These are phyloP conservation scores for Aspergillus fructus DNA, from an alignment of 2,329 filamentous ascomycete genomes.

Conservation along the genomic window DNA sequence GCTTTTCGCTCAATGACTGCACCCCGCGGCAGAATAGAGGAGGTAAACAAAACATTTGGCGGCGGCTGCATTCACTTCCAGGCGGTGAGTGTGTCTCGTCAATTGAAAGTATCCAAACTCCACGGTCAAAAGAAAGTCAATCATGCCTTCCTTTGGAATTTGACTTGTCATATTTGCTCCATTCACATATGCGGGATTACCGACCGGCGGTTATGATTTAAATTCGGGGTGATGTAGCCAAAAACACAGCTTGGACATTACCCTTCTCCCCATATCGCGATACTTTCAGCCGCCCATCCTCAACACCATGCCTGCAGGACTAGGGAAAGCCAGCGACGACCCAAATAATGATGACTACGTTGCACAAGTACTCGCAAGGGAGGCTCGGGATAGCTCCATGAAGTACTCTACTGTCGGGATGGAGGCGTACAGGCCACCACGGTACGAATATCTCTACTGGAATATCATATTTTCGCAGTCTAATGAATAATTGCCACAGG, in stretches of 20 bases:
- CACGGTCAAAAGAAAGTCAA: background rate
- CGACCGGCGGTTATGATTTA: background rate
- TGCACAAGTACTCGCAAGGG: constrained; percentile 73
- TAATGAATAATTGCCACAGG: constrained; percentile 41
- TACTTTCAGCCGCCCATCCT: background rate
- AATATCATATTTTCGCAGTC: background rate
- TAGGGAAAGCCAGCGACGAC: constrained; percentile 43
- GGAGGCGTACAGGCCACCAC: constrained; percentile 61
- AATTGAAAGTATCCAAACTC: background rate
- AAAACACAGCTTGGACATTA: background rate
- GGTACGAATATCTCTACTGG: constrained; percentile 38
- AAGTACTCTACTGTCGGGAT: constrained; percentile 75
- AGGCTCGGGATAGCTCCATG: constrained; percentile 71
- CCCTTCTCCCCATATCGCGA: background rate
- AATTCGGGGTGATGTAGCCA: constrained; percentile 5
- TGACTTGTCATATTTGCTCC: background rate
- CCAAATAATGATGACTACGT: constrained; percentile 59
- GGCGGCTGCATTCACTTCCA: background rate
- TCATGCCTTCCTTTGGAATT: background rate
- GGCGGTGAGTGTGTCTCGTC: background rate
- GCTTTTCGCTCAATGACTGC: background rate
- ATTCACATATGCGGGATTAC: background rate
- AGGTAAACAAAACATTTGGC: background rate
- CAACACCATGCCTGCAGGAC: constrained; percentile 27
- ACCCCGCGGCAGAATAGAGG: background rate